These are phyloP conservation scores for Hyaloraphidium curvatum DNA, from an alignment of 192 early-diverging fungal species.

Conservation along the genomic window DNA sequence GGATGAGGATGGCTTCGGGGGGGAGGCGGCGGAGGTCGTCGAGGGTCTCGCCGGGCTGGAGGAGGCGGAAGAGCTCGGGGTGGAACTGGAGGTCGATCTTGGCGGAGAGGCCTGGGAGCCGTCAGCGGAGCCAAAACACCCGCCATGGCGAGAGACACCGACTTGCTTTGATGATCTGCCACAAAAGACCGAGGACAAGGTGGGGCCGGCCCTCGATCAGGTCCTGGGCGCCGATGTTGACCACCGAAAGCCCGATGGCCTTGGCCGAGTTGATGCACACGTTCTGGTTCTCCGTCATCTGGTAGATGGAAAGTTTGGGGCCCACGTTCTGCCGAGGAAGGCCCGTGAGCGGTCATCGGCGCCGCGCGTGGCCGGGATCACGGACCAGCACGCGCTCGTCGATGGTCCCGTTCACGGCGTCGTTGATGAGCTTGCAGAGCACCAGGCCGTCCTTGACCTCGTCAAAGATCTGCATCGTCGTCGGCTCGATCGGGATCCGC, in stretches of 20 bases:
- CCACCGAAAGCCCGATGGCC: slow-evolving; percentile 93
- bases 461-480: slow-evolving; percentile 92
- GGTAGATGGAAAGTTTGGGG: slow-evolving; percentile 80
- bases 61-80: slow-evolving; percentile 87
- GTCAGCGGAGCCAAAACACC: background rate
- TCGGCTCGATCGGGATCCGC: slow-evolving; percentile 76
- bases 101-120: slow-evolving; percentile 48
- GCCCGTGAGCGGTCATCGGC: no score
- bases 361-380: no score
- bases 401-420: slow-evolving; percentile 87
- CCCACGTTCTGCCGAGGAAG: slow-evolving; percentile 10
- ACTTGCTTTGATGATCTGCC: slow-evolving; percentile 95
- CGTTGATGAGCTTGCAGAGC: slow-evolving; percentile 95
- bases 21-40: slow-evolving; percentile 89
- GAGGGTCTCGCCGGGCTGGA: slow-evolving; percentile 81
- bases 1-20: slow-evolving; percentile 85
- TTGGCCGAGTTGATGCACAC: slow-evolving; percentile 98
- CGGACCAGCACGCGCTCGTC: slow-evolving; percentile 94
- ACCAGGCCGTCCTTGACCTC: slow-evolving; percentile 71
- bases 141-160: background rate
- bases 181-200: slow-evolving; percentile 88
- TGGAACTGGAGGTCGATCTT: slow-evolving; percentile 97
- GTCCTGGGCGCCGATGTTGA: slow-evolving; percentile 95
- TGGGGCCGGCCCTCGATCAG: slow-evolving; percentile 93
- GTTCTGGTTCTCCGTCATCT: slow-evolving; percentile 98